phyloP scores from a whole-genome alignment of 1,284 basidiomycete species.

The Ustilago cynodontis region DNA sequence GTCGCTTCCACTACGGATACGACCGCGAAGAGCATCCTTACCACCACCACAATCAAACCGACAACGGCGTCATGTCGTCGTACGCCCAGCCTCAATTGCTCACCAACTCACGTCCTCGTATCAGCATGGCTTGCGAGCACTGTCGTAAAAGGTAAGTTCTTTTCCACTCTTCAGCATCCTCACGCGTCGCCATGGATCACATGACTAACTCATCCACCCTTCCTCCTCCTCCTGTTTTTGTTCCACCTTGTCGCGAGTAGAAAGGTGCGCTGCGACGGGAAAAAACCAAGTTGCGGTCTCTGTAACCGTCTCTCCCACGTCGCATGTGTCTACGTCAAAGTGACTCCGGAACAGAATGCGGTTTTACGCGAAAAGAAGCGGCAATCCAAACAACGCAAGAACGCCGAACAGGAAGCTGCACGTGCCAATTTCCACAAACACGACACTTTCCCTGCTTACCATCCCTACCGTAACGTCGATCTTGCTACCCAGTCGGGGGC shows the following conservation, averaged over 20 bases:
- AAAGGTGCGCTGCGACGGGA: conserved; percentile 32
- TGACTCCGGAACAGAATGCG: conserved; percentile 29
- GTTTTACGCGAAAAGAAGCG: conserved; percentile 32
- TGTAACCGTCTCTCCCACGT: conserved; percentile 17
- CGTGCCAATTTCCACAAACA: conserved; percentile 20
- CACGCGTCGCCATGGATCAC: conserved; percentile 18
- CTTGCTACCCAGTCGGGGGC: not conserved
- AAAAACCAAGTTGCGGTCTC: conserved; percentile 23
- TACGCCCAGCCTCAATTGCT: conserved; percentile 7
- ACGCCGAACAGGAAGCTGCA: conserved; percentile 17
- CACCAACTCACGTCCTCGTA: conserved; percentile 20
- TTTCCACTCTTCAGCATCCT: not conserved
- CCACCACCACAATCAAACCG: conserved; percentile 1
- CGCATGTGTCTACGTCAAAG: conserved; percentile 28
- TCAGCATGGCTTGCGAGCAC: conserved; percentile 38
- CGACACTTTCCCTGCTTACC: conserved; percentile 27
- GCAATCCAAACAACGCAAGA: conserved; percentile 16
- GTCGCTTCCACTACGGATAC: conserved; percentile 14
- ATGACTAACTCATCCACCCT: conserved; percentile 4
- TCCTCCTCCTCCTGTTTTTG: not conserved
- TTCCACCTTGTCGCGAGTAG: conserved; percentile 4
- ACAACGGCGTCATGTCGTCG: conserved; percentile 6
- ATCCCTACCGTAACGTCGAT: conserved; percentile 17
- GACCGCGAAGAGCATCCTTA: conserved; percentile 1
- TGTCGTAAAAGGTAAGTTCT: conserved; percentile 30